These are phyloP conservation scores for Dendryphion nanum DNA, from an alignment of 2,329 filamentous ascomycete genomes.

Conservation along the genomic window DNA sequence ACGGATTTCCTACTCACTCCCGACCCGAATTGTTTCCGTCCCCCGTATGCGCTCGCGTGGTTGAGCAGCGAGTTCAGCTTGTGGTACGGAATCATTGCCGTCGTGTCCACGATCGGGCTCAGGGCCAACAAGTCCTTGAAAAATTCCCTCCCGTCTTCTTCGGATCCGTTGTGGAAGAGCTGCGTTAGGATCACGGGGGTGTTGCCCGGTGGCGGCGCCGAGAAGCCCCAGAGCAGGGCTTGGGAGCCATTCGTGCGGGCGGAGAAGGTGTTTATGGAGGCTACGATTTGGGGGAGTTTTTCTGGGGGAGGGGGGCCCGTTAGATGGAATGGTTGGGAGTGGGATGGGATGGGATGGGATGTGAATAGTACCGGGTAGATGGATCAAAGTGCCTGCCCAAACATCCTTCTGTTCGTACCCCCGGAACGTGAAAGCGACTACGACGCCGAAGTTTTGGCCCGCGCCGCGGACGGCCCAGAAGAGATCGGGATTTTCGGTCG, in stretches of 20 bases:
- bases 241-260: slow-evolving; percentile 26
- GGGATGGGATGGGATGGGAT: too few species aligned
- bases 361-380: neutral
- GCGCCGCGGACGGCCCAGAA: slow-evolving; percentile 43
- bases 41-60: slow-evolving; percentile 27
- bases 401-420: slow-evolving; percentile 29
- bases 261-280: slow-evolving; percentile 31
- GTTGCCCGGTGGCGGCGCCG: slow-evolving; percentile 26
- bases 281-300: slow-evolving; percentile 25
- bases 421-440: slow-evolving; percentile 44
- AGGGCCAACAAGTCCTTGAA: slow-evolving; percentile 29
- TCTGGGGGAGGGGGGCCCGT: slow-evolving; percentile 22
- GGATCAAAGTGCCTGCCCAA: slow-evolving; percentile 25
- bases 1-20: too few species aligned
- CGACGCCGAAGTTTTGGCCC: slow-evolving; percentile 36
- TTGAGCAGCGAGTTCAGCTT: slow-evolving; percentile 36
- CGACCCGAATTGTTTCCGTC: slow-evolving; percentile 39
- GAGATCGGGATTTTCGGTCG: slow-evolving; percentile 24
- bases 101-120: slow-evolving; percentile 22
- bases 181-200: slow-evolving; percentile 27
- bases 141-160: slow-evolving; percentile 23
- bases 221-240: slow-evolving; percentile 25
- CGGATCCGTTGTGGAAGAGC: slow-evolving; percentile 37
- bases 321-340: neutral
- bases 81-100: slow-evolving; percentile 29